Percentiles rank a stretch among this genome's conserved stretches.
Evolutionary conservation across 2,329 filamentous ascomycete species (phyloP).

Genomic region (Colletotrichum trifolii): DNA sequence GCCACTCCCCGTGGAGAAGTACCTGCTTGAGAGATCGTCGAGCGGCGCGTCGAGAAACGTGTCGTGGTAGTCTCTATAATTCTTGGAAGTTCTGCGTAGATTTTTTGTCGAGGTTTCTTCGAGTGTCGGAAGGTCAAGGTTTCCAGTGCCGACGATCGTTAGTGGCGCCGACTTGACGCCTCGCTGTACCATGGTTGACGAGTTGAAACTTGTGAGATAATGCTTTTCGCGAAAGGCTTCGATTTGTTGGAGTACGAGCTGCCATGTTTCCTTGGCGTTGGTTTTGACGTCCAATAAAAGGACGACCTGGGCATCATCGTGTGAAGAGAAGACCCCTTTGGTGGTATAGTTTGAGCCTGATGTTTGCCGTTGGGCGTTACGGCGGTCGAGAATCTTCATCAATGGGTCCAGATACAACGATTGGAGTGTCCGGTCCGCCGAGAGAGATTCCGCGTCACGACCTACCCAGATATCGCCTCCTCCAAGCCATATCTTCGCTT

Average conservation of each 20-base stretch:
- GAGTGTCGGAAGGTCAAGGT: constrained; percentile 52
- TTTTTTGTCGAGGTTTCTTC: constrained; percentile 59
- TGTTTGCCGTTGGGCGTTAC: constrained; percentile 54
- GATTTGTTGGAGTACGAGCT: constrained; percentile 56
- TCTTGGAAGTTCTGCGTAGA: too few species aligned
- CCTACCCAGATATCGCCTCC: constrained; percentile 66
- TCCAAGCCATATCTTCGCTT: constrained; percentile 76
- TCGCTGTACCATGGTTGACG: constrained; percentile 53
- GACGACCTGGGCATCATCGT: constrained; percentile 64
- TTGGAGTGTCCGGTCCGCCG: constrained; percentile 65
- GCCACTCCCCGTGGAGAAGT: too few species aligned
- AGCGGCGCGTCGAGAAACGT: constrained; percentile 75
- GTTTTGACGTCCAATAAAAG: constrained; percentile 79
- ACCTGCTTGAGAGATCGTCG: constrained; percentile 9
- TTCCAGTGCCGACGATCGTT: constrained; percentile 76
- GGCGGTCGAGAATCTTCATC: constrained; percentile 65
- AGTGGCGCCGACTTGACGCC: constrained; percentile 57
- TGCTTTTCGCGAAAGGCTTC: constrained; percentile 66
- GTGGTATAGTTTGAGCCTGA: constrained; percentile 47
- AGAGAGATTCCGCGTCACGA: constrained; percentile 67
- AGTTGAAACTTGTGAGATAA: constrained; percentile 60
- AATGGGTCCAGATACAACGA: constrained; percentile 73
- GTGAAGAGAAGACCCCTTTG: constrained; percentile 66
- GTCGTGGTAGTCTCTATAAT: constrained; percentile 57
- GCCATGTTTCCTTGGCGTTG: constrained; percentile 61